Evolutionary conservation across 805 yeast genomes (phyloP).

Genomic region (Scheffersomyces ergatensis): DNA sequence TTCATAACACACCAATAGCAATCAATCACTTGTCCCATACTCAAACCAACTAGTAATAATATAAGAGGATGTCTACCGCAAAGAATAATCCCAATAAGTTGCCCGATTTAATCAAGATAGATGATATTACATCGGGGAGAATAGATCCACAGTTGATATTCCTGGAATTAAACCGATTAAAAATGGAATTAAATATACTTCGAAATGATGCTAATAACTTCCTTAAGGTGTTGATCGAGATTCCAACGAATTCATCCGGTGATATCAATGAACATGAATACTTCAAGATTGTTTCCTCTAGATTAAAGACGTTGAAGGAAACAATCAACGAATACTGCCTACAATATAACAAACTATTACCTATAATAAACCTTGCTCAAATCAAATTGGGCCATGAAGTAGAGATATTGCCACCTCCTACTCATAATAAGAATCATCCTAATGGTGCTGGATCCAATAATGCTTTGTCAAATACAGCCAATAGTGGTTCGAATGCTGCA

Average conservation of each 20-base stretch:
- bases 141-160: slow-evolving; percentile 42
- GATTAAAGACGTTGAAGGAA: slow-evolving; percentile 34
- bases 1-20: too few species aligned
- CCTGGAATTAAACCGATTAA: slow-evolving; percentile 39
- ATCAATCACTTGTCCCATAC: neutral
- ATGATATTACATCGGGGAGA: slow-evolving; percentile 42
- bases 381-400: slow-evolving; percentile 50
- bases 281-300: slow-evolving; percentile 32
- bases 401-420: slow-evolving; percentile 33
- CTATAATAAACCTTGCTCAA: slow-evolving; percentile 50
- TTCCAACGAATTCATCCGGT: slow-evolving; percentile 14
- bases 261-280: slow-evolving; percentile 35
- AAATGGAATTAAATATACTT: slow-evolving; percentile 39
- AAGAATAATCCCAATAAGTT: slow-evolving; percentile 9
- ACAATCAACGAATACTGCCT: slow-evolving; percentile 42
- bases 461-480: neutral
- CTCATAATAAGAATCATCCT: neutral
- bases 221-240: slow-evolving; percentile 34
- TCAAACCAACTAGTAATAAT: neutral
- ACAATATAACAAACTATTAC: slow-evolving; percentile 45
- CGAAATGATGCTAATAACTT: slow-evolving; percentile 41
- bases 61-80: neutral
- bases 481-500: neutral
- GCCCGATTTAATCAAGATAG: slow-evolving; percentile 37
- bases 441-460: slow-evolving; percentile 2